phyloP scores from a whole-genome alignment of 257 asterid species.

The Verbascum thapsus region DNA sequence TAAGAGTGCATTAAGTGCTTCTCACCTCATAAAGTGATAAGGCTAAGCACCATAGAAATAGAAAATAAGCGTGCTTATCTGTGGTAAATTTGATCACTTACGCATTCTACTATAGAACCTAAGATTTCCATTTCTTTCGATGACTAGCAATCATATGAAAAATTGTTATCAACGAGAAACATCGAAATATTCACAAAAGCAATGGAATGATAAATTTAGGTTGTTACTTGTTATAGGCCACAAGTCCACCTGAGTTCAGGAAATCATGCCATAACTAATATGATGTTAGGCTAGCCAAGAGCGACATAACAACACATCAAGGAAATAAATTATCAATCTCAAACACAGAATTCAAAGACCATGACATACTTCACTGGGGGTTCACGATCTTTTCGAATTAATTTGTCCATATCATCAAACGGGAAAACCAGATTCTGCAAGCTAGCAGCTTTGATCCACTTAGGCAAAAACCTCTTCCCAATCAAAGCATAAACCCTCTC shows the following conservation, averaged over 20 bases:
- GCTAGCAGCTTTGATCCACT: slow-evolving; percentile 80
- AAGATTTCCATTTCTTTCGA: too few relatives aligned
- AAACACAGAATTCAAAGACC: slow-evolving; percentile 9
- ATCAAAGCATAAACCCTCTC: slow-evolving; percentile 88
- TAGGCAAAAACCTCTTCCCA: slow-evolving; percentile 91
- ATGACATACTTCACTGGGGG: slow-evolving; percentile 85
- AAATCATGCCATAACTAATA: too few relatives aligned
- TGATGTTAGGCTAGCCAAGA: too few relatives aligned
- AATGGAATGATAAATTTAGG: not conserved
- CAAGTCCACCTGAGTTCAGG: too few relatives aligned
- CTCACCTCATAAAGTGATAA: not conserved
- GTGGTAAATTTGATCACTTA: not conserved
- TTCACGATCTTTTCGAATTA: slow-evolving; percentile 72
- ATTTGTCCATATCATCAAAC: slow-evolving; percentile 81
- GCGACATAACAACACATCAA: too few relatives aligned
- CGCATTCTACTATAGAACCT: not conserved
- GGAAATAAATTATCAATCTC: not conserved
- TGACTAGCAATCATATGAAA: too few relatives aligned
- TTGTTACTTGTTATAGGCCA: too few relatives aligned
- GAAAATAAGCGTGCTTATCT: not conserved
- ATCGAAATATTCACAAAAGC: not conserved
- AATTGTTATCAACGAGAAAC: not conserved
- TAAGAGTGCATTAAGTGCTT: too few relatives aligned
- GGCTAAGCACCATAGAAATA: not conserved
- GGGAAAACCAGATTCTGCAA: slow-evolving; percentile 93